phyloP scores from a whole-genome alignment of 768 basidiomycete species.

The Pleurotus tuoliensis region DNA sequence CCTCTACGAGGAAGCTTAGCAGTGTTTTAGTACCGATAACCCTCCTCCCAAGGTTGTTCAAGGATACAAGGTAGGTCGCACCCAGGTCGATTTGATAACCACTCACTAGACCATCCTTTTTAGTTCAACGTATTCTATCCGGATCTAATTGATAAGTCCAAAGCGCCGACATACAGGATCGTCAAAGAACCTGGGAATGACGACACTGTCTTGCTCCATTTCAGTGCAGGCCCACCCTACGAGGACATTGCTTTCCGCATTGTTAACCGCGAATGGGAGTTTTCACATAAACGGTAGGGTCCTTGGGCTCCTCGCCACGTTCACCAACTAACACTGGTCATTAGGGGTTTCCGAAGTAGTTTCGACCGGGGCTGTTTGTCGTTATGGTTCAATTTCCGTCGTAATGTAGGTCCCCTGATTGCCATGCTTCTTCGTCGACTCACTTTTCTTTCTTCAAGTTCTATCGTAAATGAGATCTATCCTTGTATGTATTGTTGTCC shows the following conservation, averaged over 20 bases:
- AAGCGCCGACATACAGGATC: constrained; percentile 95
- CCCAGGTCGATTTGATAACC: too few relatives aligned
- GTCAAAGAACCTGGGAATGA: constrained; percentile 93
- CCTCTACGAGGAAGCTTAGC: constrained; percentile 14
- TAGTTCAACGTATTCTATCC: constrained; percentile 98
- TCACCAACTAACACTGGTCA: constrained; percentile 2
- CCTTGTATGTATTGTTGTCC: background rate
- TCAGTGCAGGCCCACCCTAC: constrained; percentile 96
- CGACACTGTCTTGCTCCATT: constrained; percentile 90
- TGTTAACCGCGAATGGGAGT: constrained; percentile 98
- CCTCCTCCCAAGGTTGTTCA: constrained; percentile 99
- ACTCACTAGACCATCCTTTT: background rate
- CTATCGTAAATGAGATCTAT: constrained; percentile 6
- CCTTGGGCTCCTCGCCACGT: background rate
- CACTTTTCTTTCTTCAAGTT: background rate
- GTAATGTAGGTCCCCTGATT: constrained; percentile 62
- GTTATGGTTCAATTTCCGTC: constrained; percentile 93
- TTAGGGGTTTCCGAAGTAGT: constrained; percentile 91
- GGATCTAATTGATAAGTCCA: constrained; percentile 96
- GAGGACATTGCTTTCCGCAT: constrained; percentile 99
- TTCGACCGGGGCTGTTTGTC: constrained; percentile 97
- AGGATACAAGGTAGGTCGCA: constrained; percentile 78
- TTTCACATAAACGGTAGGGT: constrained; percentile 87
- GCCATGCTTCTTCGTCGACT: constrained; percentile 7
- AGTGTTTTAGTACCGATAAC: constrained; percentile 76